Percentiles rank a stretch among this genome's conserved stretches.
These are phyloP conservation scores for Elymus sibiricus DNA, from an alignment of 176 grass and related monocot genomes.

Conservation along the genomic window DNA sequence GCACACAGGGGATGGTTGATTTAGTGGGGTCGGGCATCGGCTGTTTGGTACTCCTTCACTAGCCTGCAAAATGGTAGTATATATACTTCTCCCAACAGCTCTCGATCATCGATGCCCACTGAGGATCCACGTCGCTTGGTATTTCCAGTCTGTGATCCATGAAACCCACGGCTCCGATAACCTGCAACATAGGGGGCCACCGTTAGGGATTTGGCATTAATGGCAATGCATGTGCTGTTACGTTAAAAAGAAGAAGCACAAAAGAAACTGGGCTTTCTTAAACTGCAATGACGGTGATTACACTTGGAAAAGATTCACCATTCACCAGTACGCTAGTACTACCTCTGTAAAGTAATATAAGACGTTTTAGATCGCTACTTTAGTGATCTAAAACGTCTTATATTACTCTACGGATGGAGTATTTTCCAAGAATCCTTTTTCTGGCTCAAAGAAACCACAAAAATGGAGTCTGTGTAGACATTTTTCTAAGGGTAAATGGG, in stretches of 20 bases:
- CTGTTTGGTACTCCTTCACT: neutral
- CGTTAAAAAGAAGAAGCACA: neutral
- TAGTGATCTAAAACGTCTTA: too few relatives aligned
- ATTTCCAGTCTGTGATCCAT: constrained; percentile 86
- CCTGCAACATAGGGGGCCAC: constrained; percentile 30
- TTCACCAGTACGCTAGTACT: neutral
- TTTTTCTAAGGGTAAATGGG: too few relatives aligned
- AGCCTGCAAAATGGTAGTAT: neutral
- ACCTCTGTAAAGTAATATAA: neutral
- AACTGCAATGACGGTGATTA: neutral
- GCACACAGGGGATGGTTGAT: neutral
- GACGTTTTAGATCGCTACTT: too few relatives aligned
- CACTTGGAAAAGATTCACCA: neutral
- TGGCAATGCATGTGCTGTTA: neutral
- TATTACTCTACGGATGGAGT: too few relatives aligned
- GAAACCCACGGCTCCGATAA: constrained; percentile 11
- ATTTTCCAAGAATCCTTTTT: too few relatives aligned
- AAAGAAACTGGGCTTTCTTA: neutral
- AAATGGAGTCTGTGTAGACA: too few relatives aligned
- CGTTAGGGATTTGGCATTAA: too few relatives aligned
- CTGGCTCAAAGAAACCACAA: too few relatives aligned
- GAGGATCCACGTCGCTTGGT: constrained; percentile 55
- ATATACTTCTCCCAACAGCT: constrained; percentile 81
- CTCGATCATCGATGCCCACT: constrained; percentile 68
- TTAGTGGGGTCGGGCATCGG: neutral